Conservation (phyloP, 805 yeast genomes). For the Saccharomycopsis sp. region DNA sequence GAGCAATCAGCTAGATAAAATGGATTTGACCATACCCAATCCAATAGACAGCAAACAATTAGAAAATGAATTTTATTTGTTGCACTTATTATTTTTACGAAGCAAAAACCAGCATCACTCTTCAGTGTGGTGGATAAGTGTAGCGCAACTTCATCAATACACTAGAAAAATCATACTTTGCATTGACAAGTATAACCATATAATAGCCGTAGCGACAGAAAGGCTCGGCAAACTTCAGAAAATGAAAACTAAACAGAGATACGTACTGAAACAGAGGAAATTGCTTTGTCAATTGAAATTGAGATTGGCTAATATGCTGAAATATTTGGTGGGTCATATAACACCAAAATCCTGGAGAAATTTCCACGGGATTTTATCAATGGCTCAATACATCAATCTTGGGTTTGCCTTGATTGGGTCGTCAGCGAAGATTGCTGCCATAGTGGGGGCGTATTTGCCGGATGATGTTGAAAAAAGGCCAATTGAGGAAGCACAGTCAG, state of each 20-base stretch:
- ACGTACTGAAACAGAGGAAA: neutral
- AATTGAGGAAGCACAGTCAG: neutral
- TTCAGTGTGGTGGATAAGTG: slow-evolving; percentile 44
- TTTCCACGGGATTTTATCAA: slow-evolving; percentile 41
- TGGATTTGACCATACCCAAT: too few species aligned
- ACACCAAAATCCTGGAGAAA: slow-evolving; percentile 37
- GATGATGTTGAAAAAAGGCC: neutral
- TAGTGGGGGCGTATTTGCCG: slow-evolving; percentile 5
- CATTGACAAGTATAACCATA: neutral
- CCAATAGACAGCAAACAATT: too few species aligned
- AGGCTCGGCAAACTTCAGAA: slow-evolving; percentile 7
- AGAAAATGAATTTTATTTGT: slow-evolving; percentile 37
- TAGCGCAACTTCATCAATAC: slow-evolving; percentile 40
- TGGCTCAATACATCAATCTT: slow-evolving; percentile 48
- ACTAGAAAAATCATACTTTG: slow-evolving; percentile 31
- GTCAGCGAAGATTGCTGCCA: slow-evolving; percentile 30
- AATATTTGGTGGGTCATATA: slow-evolving; percentile 29
- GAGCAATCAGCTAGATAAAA: too few species aligned
- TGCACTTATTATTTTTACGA: slow-evolving; percentile 44
- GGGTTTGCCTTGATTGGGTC: slow-evolving; percentile 45
- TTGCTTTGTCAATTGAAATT: neutral
- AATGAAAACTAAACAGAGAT: slow-evolving; percentile 5
- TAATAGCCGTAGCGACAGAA: neutral
- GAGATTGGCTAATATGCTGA: neutral
- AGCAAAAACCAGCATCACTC: slow-evolving; percentile 46